Conservation (phyloP, 2,329 filamentous ascomycete genomes). For the Aspergillus fijiensis region DNA sequence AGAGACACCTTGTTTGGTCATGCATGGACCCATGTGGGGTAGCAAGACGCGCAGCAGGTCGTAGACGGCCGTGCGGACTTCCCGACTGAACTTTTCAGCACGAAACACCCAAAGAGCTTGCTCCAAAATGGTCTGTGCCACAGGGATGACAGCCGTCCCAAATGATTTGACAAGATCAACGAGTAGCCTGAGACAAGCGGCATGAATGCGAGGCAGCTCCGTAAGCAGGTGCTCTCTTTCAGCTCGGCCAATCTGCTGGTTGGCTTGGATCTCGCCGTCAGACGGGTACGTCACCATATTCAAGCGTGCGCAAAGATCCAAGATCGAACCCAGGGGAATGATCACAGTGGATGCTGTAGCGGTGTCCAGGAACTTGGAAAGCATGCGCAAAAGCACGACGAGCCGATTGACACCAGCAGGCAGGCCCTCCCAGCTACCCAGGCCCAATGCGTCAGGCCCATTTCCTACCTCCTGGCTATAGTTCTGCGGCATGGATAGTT, state of each 20-base stretch:
- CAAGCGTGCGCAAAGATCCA: constrained; percentile 70
- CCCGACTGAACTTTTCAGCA: constrained; percentile 49
- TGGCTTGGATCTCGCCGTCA: constrained; percentile 57
- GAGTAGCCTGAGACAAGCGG: constrained; percentile 66
- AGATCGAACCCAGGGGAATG: constrained; percentile 65
- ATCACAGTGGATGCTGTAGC: constrained; percentile 65
- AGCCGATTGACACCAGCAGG: constrained; percentile 70
- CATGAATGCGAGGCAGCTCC: constrained; percentile 71
- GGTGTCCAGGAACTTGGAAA: constrained; percentile 63
- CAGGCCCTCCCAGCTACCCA: constrained; percentile 75
- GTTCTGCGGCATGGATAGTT: constrained; percentile 34
- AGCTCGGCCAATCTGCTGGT: constrained; percentile 71
- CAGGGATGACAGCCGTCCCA: constrained; percentile 56
- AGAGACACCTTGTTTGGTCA: constrained; percentile 65
- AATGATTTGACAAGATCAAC: constrained; percentile 59
- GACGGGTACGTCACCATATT: constrained; percentile 62
- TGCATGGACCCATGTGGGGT: constrained; percentile 60
- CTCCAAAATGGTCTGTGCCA: constrained; percentile 66
- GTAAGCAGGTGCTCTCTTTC: constrained; percentile 79
- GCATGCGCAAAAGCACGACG: constrained; percentile 61
- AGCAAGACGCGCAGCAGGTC: constrained; percentile 59
- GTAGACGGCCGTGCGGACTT: constrained; percentile 64
- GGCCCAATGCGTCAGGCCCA: constrained; percentile 45
- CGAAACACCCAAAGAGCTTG: constrained; percentile 71
- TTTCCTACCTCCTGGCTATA: constrained; percentile 38